A percentile compares a stretch with the other conserved stretches of the same genome.
phyloP scores from a whole-genome alignment of 1,284 basidiomycete species.

The Sporisorium reilianum region DNA sequence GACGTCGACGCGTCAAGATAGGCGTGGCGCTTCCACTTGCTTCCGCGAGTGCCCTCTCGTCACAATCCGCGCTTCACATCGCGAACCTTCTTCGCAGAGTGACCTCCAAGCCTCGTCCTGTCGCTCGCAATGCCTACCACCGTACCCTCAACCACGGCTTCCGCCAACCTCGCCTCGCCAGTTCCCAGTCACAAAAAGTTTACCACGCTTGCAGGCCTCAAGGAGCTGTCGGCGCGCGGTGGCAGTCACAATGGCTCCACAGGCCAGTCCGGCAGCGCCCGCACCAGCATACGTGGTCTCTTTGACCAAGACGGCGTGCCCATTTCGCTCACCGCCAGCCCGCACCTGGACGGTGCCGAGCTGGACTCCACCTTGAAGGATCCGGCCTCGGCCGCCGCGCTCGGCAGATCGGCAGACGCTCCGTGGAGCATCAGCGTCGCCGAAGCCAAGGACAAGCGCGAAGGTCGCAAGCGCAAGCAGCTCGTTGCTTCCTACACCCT shows the following conservation, averaged over 20 bases:
- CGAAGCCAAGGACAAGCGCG: slow-evolving; percentile 70
- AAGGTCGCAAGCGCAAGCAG: slow-evolving; percentile 54
- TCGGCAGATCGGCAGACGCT: slow-evolving; percentile 71
- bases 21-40: slow-evolving; percentile 7
- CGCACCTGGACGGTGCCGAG: slow-evolving; percentile 63
- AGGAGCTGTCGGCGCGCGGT: slow-evolving; percentile 33
- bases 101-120: too few relatives aligned
- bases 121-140: slow-evolving; percentile 33
- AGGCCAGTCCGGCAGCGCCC: slow-evolving; percentile 18
- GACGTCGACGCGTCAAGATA: slow-evolving; percentile 17
- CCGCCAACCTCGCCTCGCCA: slow-evolving; percentile 19
- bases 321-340: slow-evolving; percentile 23
- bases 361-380: slow-evolving; percentile 72
- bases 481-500: slow-evolving; percentile 67
- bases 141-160: slow-evolving; percentile 9
- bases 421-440: slow-evolving; percentile 81
- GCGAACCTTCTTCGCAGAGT: too few relatives aligned
- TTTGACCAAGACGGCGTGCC: slow-evolving; percentile 42
- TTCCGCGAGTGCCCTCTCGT: slow-evolving; percentile 7
- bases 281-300: slow-evolving; percentile 51
- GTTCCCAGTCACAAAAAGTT: slow-evolving; percentile 47
- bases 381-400: slow-evolving; percentile 10
- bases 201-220: slow-evolving; percentile 54
- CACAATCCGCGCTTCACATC: neutral
- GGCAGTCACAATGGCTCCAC: slow-evolving; percentile 21